Base-by-base conservation (phyloP, 306 rosid species). In the Lupinus albus region DNA sequence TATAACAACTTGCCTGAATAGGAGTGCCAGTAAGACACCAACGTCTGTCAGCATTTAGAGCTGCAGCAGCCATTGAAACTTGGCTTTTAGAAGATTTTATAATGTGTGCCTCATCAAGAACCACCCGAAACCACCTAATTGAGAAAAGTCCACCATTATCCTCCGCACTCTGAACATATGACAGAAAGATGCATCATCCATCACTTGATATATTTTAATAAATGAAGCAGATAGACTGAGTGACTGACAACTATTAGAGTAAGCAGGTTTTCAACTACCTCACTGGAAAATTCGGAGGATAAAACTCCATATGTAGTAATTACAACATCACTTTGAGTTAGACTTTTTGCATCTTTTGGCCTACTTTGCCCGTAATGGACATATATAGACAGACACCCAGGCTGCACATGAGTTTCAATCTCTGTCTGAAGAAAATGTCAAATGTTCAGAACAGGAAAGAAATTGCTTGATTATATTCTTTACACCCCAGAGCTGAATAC, bases 1-100 rank as follows among this genome's bases (percentile, higher is more conserved):
- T 14, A 52, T 33, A 61, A 61, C 21, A 61, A n/a, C 42, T 67
- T 56, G 81, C 98, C 95, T 92, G 98, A 61, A 92, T 89, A 10
- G 98, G 98, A 64, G 98, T 92, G 61, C 98, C 98, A 50, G 98
- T 92, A 50, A 92, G 96, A 81, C 96, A 89, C 98, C 98, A 92
- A 45, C 96, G 96, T 11, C 84, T 72, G 79, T 85, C 96, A 78
- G 98, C 95, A 67, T 61, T 87, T 77, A 92, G 66, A 61, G 96
- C 92, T 45, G 93, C 56, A 60, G 89, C 83, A 21, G 98, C 98
- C 14, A 77, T 33, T 15, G 98, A 92, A 77, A 92, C 78, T 84
- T 89, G 98, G 73, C 96, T 92, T 79, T 89, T 92, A 49, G 95
- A 84, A 77, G 98, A 92, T 78, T 89, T 89, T 73, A 89, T 92